Conservation (phyloP, 2,329 filamentous ascomycete species). For the Ceratocystiopsis sp. region DNA sequence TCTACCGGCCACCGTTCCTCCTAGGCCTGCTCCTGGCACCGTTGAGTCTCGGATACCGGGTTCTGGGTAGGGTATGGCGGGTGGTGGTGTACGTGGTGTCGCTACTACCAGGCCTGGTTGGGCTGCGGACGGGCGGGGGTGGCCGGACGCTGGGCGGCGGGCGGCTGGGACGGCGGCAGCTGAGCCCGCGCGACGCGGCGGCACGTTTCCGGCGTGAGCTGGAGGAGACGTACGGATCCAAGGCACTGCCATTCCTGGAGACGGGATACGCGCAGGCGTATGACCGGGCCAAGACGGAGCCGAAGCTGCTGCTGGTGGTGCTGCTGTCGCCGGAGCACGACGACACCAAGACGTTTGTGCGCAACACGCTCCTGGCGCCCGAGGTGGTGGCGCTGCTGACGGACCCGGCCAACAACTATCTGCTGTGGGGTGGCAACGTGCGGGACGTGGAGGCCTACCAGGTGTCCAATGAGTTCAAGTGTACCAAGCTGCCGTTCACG, state of each 20-base stretch:
- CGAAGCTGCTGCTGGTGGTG: conserved; percentile 81
- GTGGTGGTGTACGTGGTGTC: conserved; percentile 64
- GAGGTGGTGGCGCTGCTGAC: conserved; percentile 61
- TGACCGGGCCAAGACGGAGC: conserved; percentile 74
- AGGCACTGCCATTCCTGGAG: conserved; percentile 62
- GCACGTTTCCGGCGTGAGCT: conserved; percentile 83
- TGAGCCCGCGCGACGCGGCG: conserved; percentile 76
- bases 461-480: conserved; percentile 70
- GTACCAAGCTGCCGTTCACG: conserved; percentile 84
- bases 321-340: conserved; percentile 89
- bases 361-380: conserved; percentile 61
- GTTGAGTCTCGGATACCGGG: conserved; percentile 58
- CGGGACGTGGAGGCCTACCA: conserved; percentile 90
- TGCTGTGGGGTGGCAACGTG: conserved; percentile 87
- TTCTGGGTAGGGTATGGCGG: conserved; percentile 52
- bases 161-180: conserved; percentile 39
- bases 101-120: conserved; percentile 54
- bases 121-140: conserved; percentile 21
- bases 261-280: conserved; percentile 84
- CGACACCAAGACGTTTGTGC: conserved; percentile 67
- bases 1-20: conserved; percentile 56
- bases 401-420: conserved; percentile 58
- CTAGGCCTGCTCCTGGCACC: conserved; percentile 67
- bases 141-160: conserved; percentile 30
- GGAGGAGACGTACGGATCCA: conserved; percentile 74